Base-by-base conservation (phyloP, 495 filamentous ascomycete species). In the Hyphodiscus hymeniophilus region DNA sequence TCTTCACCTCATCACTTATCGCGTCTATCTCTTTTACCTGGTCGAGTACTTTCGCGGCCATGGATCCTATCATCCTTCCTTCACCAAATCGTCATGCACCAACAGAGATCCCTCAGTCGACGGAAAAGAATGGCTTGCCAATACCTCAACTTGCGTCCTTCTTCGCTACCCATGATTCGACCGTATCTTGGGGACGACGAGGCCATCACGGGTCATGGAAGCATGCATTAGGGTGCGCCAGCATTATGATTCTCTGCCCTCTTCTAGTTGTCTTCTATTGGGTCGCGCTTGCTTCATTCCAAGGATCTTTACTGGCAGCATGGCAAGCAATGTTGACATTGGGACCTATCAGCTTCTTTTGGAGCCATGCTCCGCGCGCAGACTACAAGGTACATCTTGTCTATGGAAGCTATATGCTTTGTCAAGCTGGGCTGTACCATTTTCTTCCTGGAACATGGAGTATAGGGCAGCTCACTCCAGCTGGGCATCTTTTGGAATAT, bases 391-490 rank as follows among this genome's bases (percentile, higher is more conserved):
- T 24, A 2, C 31, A 26, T 16, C n/a, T 49, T 20, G 39, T 39
- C 7, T 56, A 56, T 32, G 40, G 12, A 23, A 28, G 22, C 8
- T 56, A 49, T 48, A 7, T 56, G 3, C 33, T 52, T n/a, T 52
- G 49, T 32, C 54, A 56, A 21, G 45, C 22, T 1, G 45, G 33
- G 3, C 31, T 56, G 0, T 56, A 56, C 41, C 38, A 41, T 15
- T 52, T 48, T 11, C 48, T 56, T 16, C 54, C 54, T 7, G 45
- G 54, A 13, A 44, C 41, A 32, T 15, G 52, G 16, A 42, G 49
- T n/a, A 45, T 22, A 38, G 54, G 54, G 4, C 54, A 56, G 38
- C 49, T 56, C 21, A 56, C 54, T 18, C 54, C 54, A 26, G 54
- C 54, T 21, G 54, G 54, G 34, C 17, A 56, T 42, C 49, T 52